Evolutionary conservation across 106 monocot genomes (phyloP), one percentile per base, ranked within the genome.

Genomic region (Dioscorea dumetorum): DNA sequence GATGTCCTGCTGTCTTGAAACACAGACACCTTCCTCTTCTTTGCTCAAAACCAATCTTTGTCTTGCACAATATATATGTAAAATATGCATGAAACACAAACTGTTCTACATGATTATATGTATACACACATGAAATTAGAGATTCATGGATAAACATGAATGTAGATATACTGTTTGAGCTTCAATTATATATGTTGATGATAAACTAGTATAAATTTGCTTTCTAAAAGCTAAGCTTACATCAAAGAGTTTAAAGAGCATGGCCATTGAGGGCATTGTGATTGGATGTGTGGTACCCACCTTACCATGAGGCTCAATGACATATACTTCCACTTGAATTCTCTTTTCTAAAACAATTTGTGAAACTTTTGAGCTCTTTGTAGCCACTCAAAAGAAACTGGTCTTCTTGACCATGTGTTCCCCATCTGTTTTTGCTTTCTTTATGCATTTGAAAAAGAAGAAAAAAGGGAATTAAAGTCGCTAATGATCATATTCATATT

Each of bases 311-410:
- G 12, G 31, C 62, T 62, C 10, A 48, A 33, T 69, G 76, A 76
- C 76, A 69, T 63, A 33, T 70, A 34, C 61, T 56, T 69, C 76
- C 69, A 76, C 76, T 63, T 56, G 62, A 76, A 49, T 19, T 7
- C 49, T 24, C 21, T 67, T 75, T 61, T 68, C 9, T 1, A 34
- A 57, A 35, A 61, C 19, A 54, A 19, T 28, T 76, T 63, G 68
- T 51, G 33, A 68, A 31, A 50, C 35, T 61, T 24, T 68, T 35
- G 22, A 6, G 48, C 35, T 12, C 64, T 35, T 64, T 48, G 64
- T 64, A 64, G 64, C 64, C 64, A 64, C 41, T 48, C 14, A 48
- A 20, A 17, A 28, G 64, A 41, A 14, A 48, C 17, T 35, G 33
- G 54, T 64, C 34, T 16, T 64, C 48, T 35, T 64, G n/a, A 21